Evolutionary conservation across 495 filamentous ascomycete genomes (phyloP).

Genomic region (Pseudomonodictys pantanalensis): DNA sequence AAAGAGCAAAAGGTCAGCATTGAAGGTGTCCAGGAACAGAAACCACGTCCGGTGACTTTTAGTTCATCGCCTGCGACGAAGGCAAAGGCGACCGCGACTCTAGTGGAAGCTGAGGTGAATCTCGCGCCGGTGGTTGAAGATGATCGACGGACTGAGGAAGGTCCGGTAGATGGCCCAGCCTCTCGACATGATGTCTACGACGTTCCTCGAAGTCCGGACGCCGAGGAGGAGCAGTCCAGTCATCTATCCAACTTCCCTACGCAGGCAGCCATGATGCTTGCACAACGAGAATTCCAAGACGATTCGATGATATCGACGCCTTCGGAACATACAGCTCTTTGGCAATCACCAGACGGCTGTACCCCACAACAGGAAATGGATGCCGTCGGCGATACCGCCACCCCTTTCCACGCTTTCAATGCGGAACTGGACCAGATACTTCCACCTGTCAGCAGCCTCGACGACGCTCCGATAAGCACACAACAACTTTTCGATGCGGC

Average conservation of each 20-base stretch:
- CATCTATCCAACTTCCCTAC: slow-evolving; percentile 15
- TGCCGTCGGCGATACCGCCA: slow-evolving; percentile 7
- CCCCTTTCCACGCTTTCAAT: slow-evolving; percentile 30
- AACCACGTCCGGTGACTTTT: slow-evolving; percentile 15
- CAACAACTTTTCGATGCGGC: slow-evolving; percentile 31
- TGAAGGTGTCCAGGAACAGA: background rate
- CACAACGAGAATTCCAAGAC: slow-evolving; percentile 26
- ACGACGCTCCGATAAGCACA: slow-evolving; percentile 23
- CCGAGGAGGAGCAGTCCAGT: background rate
- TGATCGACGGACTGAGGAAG: no score
- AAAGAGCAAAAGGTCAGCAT: background rate
- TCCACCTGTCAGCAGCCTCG: background rate
- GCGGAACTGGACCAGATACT: slow-evolving; percentile 5
- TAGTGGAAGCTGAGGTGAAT: background rate
- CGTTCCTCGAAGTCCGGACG: background rate
- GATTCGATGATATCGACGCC: slow-evolving; percentile 11
- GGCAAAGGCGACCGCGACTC: no score
- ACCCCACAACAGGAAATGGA: background rate
- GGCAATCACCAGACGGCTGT: background rate
- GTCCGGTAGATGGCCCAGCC: background rate
- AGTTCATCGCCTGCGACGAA: slow-evolving; percentile 4
- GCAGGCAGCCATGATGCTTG: slow-evolving; percentile 23
- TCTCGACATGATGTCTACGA: slow-evolving; percentile 15
- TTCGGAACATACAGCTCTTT: background rate
- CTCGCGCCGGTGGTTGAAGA: background rate